Evolutionary conservation across 2,329 filamentous ascomycete genomes (phyloP), one percentile per base, ranked within the genome.

Genomic region (Dactylonectria macrodidyma): DNA sequence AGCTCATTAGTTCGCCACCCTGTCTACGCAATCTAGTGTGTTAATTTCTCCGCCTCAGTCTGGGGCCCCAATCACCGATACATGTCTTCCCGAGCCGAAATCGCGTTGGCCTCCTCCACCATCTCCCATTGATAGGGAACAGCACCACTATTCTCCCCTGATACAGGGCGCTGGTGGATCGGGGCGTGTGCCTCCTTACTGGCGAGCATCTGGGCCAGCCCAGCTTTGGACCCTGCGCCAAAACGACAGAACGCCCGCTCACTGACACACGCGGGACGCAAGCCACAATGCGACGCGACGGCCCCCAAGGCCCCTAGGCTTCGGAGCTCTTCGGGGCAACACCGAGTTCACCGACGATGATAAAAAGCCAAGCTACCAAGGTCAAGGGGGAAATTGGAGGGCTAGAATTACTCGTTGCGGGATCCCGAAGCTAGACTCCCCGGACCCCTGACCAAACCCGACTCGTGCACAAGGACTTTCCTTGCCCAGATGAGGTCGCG

Each of bases 21-120:
- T 30, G 26, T 7, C 26, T 30, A 30, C 26, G 26, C 26, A 30
- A 30, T 7, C 26, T 30, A 30, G 26, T 30, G 26, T 4, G 26
- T n/a, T 70, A 65, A 62, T 47, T 52, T 33, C 58, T 54, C 52
- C 54, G 64, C 56, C 47, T 59, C 26, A 30, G 26, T 30, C 26
- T 48, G 60, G 48, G 56, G 51, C 41, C 44, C 60, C 54, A 24
- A 59, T 51, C 12, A 10, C 51, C 44, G 62, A 64, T 50, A 72
- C 71, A 71, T 65, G 65, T 69, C 71, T 56, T 67, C 57, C 71
- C 72, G 69, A 47, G 38, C 48, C 64, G 44, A 52, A 38, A 52
- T 69, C 65, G 33, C 56, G 34, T 19, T 47, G 36, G 54, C 44
- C 62, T 63, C 68, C 63, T 59, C 30, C 41, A n/a, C 16, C 41